Evolutionary conservation across 306 rosid species (phyloP), one percentile per base, ranked within the genome.

Genomic region (Cicer pinnatifidum): DNA sequence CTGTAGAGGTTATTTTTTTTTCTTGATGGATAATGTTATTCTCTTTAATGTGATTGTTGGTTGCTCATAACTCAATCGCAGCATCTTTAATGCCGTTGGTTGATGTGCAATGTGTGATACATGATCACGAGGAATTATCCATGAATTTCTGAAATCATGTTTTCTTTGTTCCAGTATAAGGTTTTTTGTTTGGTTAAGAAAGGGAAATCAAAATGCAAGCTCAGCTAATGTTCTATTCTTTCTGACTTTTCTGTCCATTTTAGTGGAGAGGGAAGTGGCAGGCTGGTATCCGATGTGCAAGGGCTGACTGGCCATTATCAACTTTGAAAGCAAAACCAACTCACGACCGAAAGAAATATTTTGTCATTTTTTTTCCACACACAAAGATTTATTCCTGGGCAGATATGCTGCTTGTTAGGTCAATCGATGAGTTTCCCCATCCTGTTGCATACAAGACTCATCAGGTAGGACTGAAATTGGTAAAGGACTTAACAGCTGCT

Each of bases 241-340:
- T 81, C 51, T 52, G 46, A 39, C 35, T 80, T 66, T 43, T 59
- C 45, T 76, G 40, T 82, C 81, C 70, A 48, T 62, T 82, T 83
- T 82, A 95, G 99, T 88, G 99, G 96, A 88, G 99, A 80, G 99
- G 99, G 72, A 95, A 88, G 85, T 91, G 99, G 99, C 91, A 90
- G 85, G 92, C 97, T 58, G 97, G 99, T 75, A 90, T 95, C 77
- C 86, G 97, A 83, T 95, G 99, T 72, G 87, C 91, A 19, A 87
- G 93, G 84, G 97, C 96, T 62, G 99, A 95, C 82, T 91, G 97
- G 96, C 99, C 99, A 0, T 84, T 95, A 77, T 86, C 97, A 39
- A 89, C 97, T 81, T 81, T 95, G 85, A 95, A 74, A 89, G 99
- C 99, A 77, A 95, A 95, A 72, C 99, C 99, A 6, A 91, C 96